Conservation (phyloP, 164 flowering plant genomes). For the Annona squamosa region DNA sequence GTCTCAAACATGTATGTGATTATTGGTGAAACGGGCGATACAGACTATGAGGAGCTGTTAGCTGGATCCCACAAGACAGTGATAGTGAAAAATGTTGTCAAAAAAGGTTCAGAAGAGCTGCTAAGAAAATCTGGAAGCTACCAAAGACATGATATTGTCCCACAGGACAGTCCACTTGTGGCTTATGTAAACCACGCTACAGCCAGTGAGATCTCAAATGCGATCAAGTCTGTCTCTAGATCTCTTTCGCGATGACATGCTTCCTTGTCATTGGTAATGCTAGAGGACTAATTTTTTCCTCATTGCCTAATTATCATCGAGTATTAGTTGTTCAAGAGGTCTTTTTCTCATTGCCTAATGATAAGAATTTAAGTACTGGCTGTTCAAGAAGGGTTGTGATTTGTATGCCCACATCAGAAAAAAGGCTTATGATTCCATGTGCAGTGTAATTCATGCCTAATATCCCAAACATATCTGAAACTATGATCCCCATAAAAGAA, state of each 20-base stretch:
- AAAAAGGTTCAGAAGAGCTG: slow-evolving; percentile 63
- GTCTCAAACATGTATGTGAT: slow-evolving; percentile 83
- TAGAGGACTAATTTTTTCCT: too few relatives aligned
- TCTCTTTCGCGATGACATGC: slow-evolving; percentile 5
- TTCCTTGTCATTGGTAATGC: too few relatives aligned
- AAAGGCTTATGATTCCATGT: too few relatives aligned
- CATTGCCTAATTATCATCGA: too few relatives aligned
- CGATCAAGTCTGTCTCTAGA: slow-evolving; percentile 37
- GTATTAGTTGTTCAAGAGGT: too few relatives aligned
- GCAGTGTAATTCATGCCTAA: too few relatives aligned
- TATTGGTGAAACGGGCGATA: slow-evolving; percentile 84
- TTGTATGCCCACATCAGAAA: too few relatives aligned
- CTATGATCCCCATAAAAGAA: too few relatives aligned
- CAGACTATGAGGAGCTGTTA: slow-evolving; percentile 81
- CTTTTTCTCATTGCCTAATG: too few relatives aligned
- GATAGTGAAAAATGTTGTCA: slow-evolving; percentile 63
- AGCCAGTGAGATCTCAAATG: slow-evolving; percentile 51
- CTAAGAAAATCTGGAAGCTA: slow-evolving; percentile 63
- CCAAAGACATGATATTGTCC: slow-evolving; percentile 66
- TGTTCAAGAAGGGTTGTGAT: too few relatives aligned
- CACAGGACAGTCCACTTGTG: slow-evolving; percentile 59
- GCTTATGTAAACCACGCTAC: slow-evolving; percentile 29
- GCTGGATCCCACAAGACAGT: slow-evolving; percentile 82
- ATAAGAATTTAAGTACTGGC: too few relatives aligned
- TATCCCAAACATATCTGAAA: too few relatives aligned